Evolutionary conservation across 164 flowering plant species (phyloP), one percentile per base, ranked within the genome.

Genomic region (Brasenia schreberi): DNA sequence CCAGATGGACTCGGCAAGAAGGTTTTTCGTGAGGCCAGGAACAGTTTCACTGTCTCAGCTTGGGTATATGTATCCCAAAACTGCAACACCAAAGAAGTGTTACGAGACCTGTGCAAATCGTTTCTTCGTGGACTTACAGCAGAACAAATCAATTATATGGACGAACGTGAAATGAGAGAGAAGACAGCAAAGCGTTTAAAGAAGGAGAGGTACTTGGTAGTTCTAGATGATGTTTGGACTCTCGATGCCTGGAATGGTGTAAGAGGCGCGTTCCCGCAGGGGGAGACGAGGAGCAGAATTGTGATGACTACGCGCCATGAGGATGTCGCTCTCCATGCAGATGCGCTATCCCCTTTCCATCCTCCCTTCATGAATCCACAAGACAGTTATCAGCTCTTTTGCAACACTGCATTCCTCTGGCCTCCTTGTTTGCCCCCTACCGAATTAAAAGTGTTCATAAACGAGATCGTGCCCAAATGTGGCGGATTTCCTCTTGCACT

Each of bases 171-270:
- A 80, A 43, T 81, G 79, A 65, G 75, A 75, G 1, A 65, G 77
- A 80, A 77, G 70, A 81, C 81, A 18, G 68, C 80, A 17, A 77
- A 76, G 42, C 73, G 73, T 63, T 81, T 81, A n/a, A 45, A 27
- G 52, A 80, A 81, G 0, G 80, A 80, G 80, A 76, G 76, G 74
- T 85, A 74, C 65, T 42, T 85, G 67, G 65, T 85, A 63, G 87
- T 82, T 53, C 66, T 82, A 77, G 89, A 85, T 65, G 85, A 85
- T 66, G 83, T 83, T 12, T 82, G 87, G 87, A 70, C 79, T 19
- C 42, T 62, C 18, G 44, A 66, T 5, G 78, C 83, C 81, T 85
- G 89, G 89, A 19, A 5, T 7, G 63, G 68, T 18, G 70, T 85
- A 42, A 65, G 56, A 7, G 70, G 69, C 12, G 85, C 80, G 7